Evolutionary conservation across 768 basidiomycete genomes (phyloP), one percentile per base, ranked within the genome.

Genomic region (Mycena amicta): DNA sequence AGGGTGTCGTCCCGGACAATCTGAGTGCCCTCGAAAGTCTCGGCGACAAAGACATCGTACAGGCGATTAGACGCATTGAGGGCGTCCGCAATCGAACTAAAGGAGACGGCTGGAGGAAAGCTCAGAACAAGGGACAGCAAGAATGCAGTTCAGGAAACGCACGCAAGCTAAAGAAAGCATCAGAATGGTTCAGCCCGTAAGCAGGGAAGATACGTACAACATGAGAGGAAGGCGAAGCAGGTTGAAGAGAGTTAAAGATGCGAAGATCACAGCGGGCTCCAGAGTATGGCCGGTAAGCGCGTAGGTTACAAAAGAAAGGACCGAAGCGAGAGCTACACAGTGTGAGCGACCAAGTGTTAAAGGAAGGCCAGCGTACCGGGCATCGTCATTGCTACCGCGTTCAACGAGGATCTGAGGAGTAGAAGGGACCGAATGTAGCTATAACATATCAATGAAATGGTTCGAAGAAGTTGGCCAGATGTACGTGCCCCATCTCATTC

Each of bases 181-280:
- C n/a, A n/a, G n/a, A n/a, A n/a, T 31, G 2, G 23, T 53, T 26
- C 28, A 55, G 12, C 16, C 33, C 5, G 5, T 40, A 46, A n/a
- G 40, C 13, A 41, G 31, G 3, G 12, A 54, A 16, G 31, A 26
- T 12, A 47, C 50, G 18, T 83, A 70, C 61, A 94, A 80, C 88
- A 92, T 90, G 30, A 95, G 78, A 0, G 95, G 93, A 56, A 94
- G 62, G 22, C 93, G 80, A 43, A 95, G 79, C 20, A 97, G 74
- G 62, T 88, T 89, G 81, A 96, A 98, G 4, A 95, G 77, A 0
- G 90, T 87, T 52, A 98, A 76, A 22, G 93, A 93, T 22, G 94
- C 78, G 72, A 97, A 97, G 58, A 96, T 82, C 31, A 84, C 80
- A 0, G 86, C 86, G 0, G 95, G 82, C 22, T 87, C 74, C 30